phyloP scores from a whole-genome alignment of 257 asterid species.

The Solanum paucissectum region DNA sequence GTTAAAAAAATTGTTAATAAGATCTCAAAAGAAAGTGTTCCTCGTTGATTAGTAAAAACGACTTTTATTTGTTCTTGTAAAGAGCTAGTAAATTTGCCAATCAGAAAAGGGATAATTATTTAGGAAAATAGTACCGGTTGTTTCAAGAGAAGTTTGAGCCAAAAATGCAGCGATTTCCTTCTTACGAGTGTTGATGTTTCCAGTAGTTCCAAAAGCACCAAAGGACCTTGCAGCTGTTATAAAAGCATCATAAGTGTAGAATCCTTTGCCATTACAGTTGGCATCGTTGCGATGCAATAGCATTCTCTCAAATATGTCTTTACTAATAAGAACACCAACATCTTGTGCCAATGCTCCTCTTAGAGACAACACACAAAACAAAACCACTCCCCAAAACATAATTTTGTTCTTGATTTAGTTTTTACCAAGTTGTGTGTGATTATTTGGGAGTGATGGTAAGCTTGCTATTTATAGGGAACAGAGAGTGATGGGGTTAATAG shows the following conservation, averaged over 20 bases:
- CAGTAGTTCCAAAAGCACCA: constrained; percentile 16
- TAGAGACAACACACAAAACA: neutral
- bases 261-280: constrained; percentile 7
- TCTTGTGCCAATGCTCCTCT: constrained; percentile 8
- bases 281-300: constrained; percentile 13
- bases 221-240: constrained; percentile 15
- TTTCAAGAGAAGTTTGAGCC: constrained; percentile 26
- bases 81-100: neutral
- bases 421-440: neutral
- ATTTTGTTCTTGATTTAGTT: neutral
- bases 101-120: neutral
- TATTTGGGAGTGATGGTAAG: neutral
- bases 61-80: no score
- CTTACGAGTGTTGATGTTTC: constrained; percentile 15
- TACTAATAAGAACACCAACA: constrained; percentile 8
- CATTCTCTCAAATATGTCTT: neutral
- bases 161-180: constrained; percentile 25
- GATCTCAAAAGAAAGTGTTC: neutral
- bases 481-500: neutral
- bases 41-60: no score
- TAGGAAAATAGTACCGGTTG: neutral
- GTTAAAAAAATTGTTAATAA: neutral
- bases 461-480: neutral
- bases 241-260: constrained; percentile 26
- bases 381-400: constrained; percentile 2